Base-by-base conservation (phyloP, 805 yeast genomes). In the Saccharomyces mikatae region DNA sequence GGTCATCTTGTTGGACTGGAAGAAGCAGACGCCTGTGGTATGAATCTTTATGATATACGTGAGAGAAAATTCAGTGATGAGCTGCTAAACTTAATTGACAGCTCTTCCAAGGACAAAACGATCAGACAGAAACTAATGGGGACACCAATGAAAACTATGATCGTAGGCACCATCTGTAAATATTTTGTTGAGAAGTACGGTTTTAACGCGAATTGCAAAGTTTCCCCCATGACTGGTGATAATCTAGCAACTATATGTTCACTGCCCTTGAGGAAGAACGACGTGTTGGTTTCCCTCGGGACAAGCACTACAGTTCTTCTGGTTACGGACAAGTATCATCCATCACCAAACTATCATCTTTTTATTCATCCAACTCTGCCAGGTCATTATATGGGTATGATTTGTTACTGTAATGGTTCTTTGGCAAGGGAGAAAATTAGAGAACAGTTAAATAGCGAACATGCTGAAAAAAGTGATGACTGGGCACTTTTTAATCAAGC, bases 401-500 rank as follows among this genome's bases (percentile, higher is more conserved):
- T 91, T 53, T 90, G 97, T 68, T 90, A 90, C 69, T 87, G 95
- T 65, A 90, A 90, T 67, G 97, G 97, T 0, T 80, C 96, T 0
- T 72, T 90, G 50, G 96, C 97, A 0, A 76, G 97, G 59, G 96
- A 90, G 63, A 76, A 77, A 54, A 76, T 89, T 10, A 76, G 94
- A 50, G 85, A 89, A 68, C 74, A 72, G 26, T 57, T 89, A 30
- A 58, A 56, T 47, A 28, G 11, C 3, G 44, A 36, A 10, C 24
- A 52, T 1, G 56, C 64, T 13, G 60, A 62, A 2, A 67, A 68
- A 4, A 59, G 60, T 5, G 69, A 73, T 36, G 72, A 75, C n/a
- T 86, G 92, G 92, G 74, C 75, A 49, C 71, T 76, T 56, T 87
- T 87, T 61, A 79, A 84, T 63, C 75, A 77, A 48, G 71, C 86